Evolutionary conservation across 139 green algal species (phyloP), one percentile per base, ranked within the genome.

Genomic region (Picochlorum sp.): DNA sequence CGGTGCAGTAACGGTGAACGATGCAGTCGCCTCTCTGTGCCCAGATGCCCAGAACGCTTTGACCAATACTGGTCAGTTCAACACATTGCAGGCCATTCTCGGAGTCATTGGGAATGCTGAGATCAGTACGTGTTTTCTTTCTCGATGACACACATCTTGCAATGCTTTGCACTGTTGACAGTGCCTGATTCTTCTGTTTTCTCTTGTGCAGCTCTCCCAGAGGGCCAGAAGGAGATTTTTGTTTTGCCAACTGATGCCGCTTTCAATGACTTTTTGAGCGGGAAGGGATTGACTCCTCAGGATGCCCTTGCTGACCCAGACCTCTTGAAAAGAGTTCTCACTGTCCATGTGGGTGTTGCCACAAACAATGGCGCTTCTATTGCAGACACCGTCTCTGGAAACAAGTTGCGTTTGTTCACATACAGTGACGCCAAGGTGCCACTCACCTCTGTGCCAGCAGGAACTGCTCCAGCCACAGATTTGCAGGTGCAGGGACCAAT

Each of bases 401-500:
- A 54, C 47, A 54, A 54, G 11, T 3, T 54, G 47, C 16, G 47
- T 26, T 24, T 54, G 8, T 6, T 54, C 47, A 26, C 34, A 41
- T 41, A 8, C 47, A 54, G n/a, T 20, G 47, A 21, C 7, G 47
- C 6, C n/a, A 54, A 54, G 16, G 47, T 54, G 11, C 47, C 47
- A 54, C n/a, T 54, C 18, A 54, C 16, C 6, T 26, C 47, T 54
- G 16, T 54, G 11, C 18, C 47, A 20, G 6, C 47, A 54, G 34
- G 34, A 41, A 41, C 34, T 41, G 47, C 47, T 23, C 18, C 16
- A 54, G 47, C 18, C n/a, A 26, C 47, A 54, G n/a, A 20, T 54
- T 54, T 54, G 47, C 18, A 54, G n/a, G n/a, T 54, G 16, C 47
- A 54, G 15, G 47, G 47, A 54, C 47, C 47, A 20, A 54, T 54